These are phyloP conservation scores for Brassica hybrid DNA, from an alignment of 441 rosid species.

Conservation along the genomic window DNA sequence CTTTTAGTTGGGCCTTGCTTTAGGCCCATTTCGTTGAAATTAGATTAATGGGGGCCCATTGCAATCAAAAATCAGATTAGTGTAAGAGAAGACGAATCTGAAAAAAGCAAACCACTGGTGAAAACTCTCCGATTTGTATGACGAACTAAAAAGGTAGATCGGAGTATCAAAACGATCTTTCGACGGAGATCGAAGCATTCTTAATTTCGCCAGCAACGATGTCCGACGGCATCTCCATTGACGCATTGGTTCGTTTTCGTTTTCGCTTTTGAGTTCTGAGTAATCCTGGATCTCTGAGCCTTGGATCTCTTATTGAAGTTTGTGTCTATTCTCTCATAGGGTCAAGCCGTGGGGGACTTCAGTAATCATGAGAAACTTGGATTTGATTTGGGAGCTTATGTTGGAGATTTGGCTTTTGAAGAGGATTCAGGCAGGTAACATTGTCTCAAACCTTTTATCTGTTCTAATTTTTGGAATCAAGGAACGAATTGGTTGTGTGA, in stretches of 20 bases:
- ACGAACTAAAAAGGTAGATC: too few species aligned
- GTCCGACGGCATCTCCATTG: constrained; percentile 34
- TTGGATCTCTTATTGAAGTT: constrained; percentile 5
- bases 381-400: constrained; percentile 87
- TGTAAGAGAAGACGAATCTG: too few species aligned
- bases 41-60: background rate
- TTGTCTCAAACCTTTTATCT: background rate
- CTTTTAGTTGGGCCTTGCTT: background rate
- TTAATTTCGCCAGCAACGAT: constrained; percentile 19
- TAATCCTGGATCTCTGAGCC: constrained; percentile 2
- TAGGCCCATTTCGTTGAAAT: background rate
- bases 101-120: too few species aligned
- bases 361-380: constrained; percentile 53
- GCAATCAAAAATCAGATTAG: background rate
- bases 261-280: background rate
- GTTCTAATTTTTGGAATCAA: background rate
- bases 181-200: too few species aligned
- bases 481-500: too few species aligned
- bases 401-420: constrained; percentile 84
- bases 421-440: constrained; percentile 82
- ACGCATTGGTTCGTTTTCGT: constrained; percentile 26
- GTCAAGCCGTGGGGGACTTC: constrained; percentile 44
- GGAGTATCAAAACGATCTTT: too few species aligned
- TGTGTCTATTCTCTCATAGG: constrained; percentile 28
- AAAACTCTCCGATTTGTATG: too few species aligned